These are phyloP conservation scores for Penicillium paneum DNA, from an alignment of 2,329 filamentous ascomycete species.

Conservation along the genomic window DNA sequence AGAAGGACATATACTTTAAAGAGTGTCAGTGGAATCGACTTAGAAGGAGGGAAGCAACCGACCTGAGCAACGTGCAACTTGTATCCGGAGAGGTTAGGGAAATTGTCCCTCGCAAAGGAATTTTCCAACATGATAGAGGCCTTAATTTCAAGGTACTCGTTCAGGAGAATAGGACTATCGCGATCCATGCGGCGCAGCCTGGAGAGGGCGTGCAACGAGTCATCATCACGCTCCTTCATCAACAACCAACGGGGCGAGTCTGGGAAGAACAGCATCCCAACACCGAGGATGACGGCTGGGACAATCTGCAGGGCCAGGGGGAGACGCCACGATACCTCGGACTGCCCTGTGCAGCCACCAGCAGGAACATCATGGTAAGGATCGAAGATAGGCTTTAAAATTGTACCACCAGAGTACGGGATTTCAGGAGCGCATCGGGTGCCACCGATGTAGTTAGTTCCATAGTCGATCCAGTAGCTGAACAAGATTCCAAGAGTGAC, in stretches of 20 bases:
- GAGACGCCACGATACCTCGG: constrained; percentile 48
- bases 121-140: constrained; percentile 43
- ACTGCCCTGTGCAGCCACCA: constrained; percentile 50
- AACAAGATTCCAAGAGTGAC: constrained; percentile 39
- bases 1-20: constrained; percentile 32
- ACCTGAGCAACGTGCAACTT: constrained; percentile 35
- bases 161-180: constrained; percentile 46
- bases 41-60: not conserved
- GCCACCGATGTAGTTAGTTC: constrained; percentile 45
- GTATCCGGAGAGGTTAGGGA: constrained; percentile 28
- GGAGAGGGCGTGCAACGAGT: constrained; percentile 47
- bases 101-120: constrained; percentile 31
- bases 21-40: not conserved
- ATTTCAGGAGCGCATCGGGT: constrained; percentile 49
- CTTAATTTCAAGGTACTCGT: constrained; percentile 52
- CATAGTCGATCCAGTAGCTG: constrained; percentile 45
- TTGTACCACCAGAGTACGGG: constrained; percentile 47
- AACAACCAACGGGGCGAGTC: constrained; percentile 57
- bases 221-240: constrained; percentile 49
- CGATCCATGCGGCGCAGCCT: constrained; percentile 49
- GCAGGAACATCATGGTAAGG: constrained; percentile 43
- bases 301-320: constrained; percentile 49
- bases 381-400: constrained; percentile 39
- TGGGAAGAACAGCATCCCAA: constrained; percentile 50
- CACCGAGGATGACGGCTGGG: constrained; percentile 38